Conservation (phyloP, 192 early-diverging fungal species). For the Coemansia sp. region DNA sequence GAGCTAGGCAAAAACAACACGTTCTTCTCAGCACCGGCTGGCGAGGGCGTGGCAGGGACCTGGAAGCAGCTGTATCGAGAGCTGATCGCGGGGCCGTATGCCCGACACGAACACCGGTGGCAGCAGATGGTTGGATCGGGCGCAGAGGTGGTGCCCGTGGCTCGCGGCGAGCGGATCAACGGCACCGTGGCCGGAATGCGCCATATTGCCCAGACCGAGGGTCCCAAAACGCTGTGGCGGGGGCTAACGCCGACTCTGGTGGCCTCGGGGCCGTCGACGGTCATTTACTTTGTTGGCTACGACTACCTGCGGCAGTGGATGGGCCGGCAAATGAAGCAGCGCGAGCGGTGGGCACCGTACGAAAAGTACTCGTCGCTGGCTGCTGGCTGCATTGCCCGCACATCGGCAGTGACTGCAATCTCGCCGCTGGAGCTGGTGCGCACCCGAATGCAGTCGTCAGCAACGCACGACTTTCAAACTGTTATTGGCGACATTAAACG, state of each 20-base stretch:
- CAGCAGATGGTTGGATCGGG: slow-evolving; percentile 10
- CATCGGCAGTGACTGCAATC: slow-evolving; percentile 68
- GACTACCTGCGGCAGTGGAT: slow-evolving; percentile 70
- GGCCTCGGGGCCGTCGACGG: slow-evolving; percentile 86
- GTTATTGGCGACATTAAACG: slow-evolving; percentile 57
- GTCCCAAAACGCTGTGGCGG: slow-evolving; percentile 74
- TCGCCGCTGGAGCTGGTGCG: slow-evolving; percentile 90
- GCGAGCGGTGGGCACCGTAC: slow-evolving; percentile 17
- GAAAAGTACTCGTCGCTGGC: slow-evolving; percentile 63
- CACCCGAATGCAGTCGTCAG: slow-evolving; percentile 82
- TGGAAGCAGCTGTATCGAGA: slow-evolving; percentile 25
- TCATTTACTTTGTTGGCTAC: slow-evolving; percentile 94
- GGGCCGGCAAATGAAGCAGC: slow-evolving; percentile 17
- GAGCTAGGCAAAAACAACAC: slow-evolving; percentile 4
- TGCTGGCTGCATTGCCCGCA: slow-evolving; percentile 77
- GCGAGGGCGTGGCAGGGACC: not conserved
- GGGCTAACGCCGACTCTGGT: slow-evolving; percentile 82
- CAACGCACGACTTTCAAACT: slow-evolving; percentile 56
- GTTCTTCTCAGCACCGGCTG: slow-evolving; percentile 9
- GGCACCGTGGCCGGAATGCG: slow-evolving; percentile 65
- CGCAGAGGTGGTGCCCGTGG: not conserved
- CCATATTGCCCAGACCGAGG: slow-evolving; percentile 78
- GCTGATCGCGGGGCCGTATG: slow-evolving; percentile 20
- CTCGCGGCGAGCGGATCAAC: slow-evolving; percentile 11
- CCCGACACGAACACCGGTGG: slow-evolving; percentile 11